Evolutionary conservation across 495 filamentous ascomycete species (phyloP), one percentile per base, ranked within the genome.

Genomic region (Tricharina praecox): DNA sequence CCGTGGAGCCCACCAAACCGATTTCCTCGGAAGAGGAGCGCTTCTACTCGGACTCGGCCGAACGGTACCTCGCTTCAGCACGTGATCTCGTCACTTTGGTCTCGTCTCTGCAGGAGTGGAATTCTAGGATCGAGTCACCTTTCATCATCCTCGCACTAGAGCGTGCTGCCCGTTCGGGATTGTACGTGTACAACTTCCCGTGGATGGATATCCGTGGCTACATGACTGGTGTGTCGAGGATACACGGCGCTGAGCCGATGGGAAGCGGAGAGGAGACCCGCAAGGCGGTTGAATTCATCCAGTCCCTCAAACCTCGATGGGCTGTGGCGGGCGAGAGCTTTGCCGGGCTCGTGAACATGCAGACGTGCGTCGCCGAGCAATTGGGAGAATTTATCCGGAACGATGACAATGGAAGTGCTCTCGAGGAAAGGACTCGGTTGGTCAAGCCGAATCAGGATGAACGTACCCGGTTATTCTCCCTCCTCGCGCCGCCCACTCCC

Each of bases 61-160:
- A 78, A 37, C 72, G 81, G 51, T 68, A 84, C 36, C 86, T 86
- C 64, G 74, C 69, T 45, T 73, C 81, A 10, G 80, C 82, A 3
- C 71, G 76, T 7, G 74, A 80, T 40, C 78, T 88, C 59, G 74
- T 85, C 54, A 79, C 87, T 44, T 69, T 93, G 19, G 74, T 83
- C 7, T 71, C 75, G 2, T 79, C 78, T 15, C 84, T 81, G 54
- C 71, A 83, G 54, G 76, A 81, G 37, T 80, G 81, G 55, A 68
- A 70, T 34, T 68, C 70, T 9, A 67, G 85, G 5, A 78, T 82
- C 11, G 81, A 90, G 66, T 90, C 82, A 23, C 79, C 84, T 0
- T 72, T 87, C 33, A 73, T 86, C 10, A 76, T 80, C 3, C 88
- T 85, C 56, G 80, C 84, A 4, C 74, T 85, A 48, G 90, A 83